Percentiles rank a stretch among this genome's conserved stretches.
These are phyloP conservation scores for Daldinia grandis DNA, from an alignment of 495 filamentous ascomycete genomes.

Conservation along the genomic window DNA sequence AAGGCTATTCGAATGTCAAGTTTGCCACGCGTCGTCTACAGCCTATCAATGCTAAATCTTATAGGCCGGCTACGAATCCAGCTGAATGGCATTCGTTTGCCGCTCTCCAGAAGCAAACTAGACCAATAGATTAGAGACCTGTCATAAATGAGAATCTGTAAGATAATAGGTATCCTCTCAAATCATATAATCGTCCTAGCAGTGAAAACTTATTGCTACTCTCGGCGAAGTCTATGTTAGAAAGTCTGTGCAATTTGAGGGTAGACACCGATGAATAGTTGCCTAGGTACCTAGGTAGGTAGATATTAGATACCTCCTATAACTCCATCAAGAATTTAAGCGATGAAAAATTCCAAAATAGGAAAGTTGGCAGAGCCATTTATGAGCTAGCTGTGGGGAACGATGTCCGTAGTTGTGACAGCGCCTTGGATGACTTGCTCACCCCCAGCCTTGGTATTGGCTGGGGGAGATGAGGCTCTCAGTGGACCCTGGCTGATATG, in stretches of 20 bases:
- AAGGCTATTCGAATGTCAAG: not conserved
- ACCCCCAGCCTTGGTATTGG: not conserved
- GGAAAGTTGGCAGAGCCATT: not conserved
- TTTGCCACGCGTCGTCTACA: not conserved
- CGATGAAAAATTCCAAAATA: not conserved
- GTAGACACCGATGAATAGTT: no score
- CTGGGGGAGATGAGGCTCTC: not conserved
- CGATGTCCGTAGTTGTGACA: not conserved
- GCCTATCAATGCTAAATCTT: not conserved
- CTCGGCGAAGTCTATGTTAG: not conserved
- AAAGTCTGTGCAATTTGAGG: not conserved
- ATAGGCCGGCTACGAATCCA: not conserved
- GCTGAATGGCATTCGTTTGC: not conserved
- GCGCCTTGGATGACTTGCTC: not conserved
- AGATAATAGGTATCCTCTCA: not conserved
- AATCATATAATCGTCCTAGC: not conserved
- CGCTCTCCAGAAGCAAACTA: no score
- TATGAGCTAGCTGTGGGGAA: not conserved
- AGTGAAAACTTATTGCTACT: not conserved
- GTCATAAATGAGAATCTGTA: not conserved
- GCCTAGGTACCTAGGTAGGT: no score
- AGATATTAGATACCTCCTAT: no score
- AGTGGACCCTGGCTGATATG: not conserved
- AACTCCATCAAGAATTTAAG: not conserved
- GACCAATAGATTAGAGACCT: no score